Percentiles rank a stretch among this genome's conserved stretches.
These are phyloP conservation scores for Calonectria montana DNA, from an alignment of 2,329 filamentous ascomycete species.

Conservation along the genomic window DNA sequence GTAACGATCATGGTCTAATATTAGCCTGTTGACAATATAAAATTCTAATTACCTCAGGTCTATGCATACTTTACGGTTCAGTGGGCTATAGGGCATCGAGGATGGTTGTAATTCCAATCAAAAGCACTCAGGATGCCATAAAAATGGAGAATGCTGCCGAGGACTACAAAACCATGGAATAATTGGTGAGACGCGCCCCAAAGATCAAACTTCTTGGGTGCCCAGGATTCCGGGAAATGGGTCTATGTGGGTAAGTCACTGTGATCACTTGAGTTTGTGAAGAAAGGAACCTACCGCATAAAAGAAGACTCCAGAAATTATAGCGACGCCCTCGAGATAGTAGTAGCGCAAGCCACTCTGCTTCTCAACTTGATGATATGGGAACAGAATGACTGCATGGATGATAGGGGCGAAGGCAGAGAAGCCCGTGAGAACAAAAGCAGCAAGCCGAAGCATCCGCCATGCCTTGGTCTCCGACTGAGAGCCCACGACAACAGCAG, in stretches of 20 bases:
- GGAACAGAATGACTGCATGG: slow-evolving; percentile 47
- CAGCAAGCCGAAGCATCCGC: slow-evolving; percentile 43
- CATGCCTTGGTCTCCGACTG: slow-evolving; percentile 35
- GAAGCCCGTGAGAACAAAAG: slow-evolving; percentile 49
- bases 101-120: slow-evolving; percentile 23
- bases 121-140: slow-evolving; percentile 35
- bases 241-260: background rate
- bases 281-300: slow-evolving; percentile 50
- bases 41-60: background rate
- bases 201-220: slow-evolving; percentile 56
- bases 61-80: background rate
- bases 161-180: slow-evolving; percentile 50
- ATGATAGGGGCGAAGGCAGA: slow-evolving; percentile 51
- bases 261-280: background rate
- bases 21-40: background rate
- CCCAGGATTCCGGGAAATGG: slow-evolving; percentile 50
- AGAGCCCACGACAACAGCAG: slow-evolving; percentile 45
- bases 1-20: background rate
- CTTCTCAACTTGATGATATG: slow-evolving; percentile 43
- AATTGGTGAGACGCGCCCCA: slow-evolving; percentile 57
- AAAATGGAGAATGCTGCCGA: slow-evolving; percentile 35
- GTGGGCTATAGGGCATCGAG: background rate
- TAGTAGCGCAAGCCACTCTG: slow-evolving; percentile 46
- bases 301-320: slow-evolving; percentile 45
- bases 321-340: slow-evolving; percentile 10